Base-by-base conservation (phyloP, 345 rosid species). In the Salix viminalis region DNA sequence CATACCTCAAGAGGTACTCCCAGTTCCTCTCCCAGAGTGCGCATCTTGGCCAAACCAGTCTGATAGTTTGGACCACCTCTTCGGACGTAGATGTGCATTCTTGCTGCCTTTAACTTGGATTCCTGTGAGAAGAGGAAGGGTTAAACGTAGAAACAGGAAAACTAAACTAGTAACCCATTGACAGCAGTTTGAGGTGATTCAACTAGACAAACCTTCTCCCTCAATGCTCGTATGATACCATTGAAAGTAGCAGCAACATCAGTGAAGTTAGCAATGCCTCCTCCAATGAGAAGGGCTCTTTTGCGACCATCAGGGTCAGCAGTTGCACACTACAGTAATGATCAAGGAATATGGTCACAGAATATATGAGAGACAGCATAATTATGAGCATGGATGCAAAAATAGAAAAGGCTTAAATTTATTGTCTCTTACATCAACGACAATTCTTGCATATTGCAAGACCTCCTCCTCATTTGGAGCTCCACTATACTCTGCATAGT, bases 401-500 rank as follows among this genome's bases (percentile, higher is more conserved):
- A 58, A 14, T 19, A 18, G 6, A 9, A 56, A 7, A 71, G 23
- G 32, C 41, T 54, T 66, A 67, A 75, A 21, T 30, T 44, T 28
- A 3, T 37, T 34, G 48, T 74, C 80, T 67, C 98, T 88, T 83
- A 94, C 99, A 71, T 96, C 97, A 77, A 96, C 83, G 54, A 96
- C 95, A 70, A 96, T 98, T 89, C 98, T 91, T 41, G 99, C 99
- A 81, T 96, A 96, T 54, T 94, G 98, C 86, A 94, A 80, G 37
- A 96, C 99, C 84, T 96, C 99, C 76, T 94, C 98, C 81, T 92
- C 98, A 42, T 90, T 96, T 19, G 99, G 99, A 71, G 99, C 99
- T 80, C 99, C 99, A 79, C 98, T 94, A 69, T 96, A 96, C 86
- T 96, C 98, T 23, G 98, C 98, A 52, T 96, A 94, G 84, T 96